Base-by-base conservation (phyloP, 2,329 filamentous ascomycete species). In the Pestalotiopsis sp. region DNA sequence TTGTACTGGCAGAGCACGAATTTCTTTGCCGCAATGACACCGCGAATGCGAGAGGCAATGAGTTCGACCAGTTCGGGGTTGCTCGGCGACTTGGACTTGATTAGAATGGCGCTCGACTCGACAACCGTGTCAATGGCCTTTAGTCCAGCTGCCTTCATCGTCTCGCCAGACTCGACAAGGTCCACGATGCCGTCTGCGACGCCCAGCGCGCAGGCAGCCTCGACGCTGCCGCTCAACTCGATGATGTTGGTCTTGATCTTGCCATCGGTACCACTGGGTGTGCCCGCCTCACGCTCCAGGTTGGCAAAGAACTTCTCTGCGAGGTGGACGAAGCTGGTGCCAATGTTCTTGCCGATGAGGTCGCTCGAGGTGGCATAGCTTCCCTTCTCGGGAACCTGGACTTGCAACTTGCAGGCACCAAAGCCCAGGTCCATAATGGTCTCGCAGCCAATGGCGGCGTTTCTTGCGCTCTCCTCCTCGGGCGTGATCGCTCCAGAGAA, bases 1-100 rank as follows among this genome's bases (percentile, higher is more conserved):
- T 99, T 99, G 87, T 98, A 99, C 78, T 97, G 94, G 85, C 96
- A 98, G 38, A 98, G 89, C 36, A 98, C 94, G 78, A 93, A 98
- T 81, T 90, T 92, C 83, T 99, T 94, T 11, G 96, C 96, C 57
- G 94, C 95, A 78, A 99, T 98, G 72, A 99, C 95, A 80, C 96
- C 96, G 69, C 90, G 89, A 77, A 99, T 97, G 76, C 96, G 91
- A 12, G 92, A 91, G 36, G 92, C 89, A 77, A 99, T 97, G 68
- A 97, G 86, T 25, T 95, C 89, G 67, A 98, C 91, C 69, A 98
- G 86, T 71, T 91, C 89, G 4, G 90, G 89, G 81, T 97, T 93
- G 70, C 92, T 93, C 4, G 95, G 91, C 68, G 90, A 88, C 78
- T 91, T 94, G 57, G 94, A 97, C 84, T 95, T 95, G 85, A 99